phyloP scores from a whole-genome alignment of 1,284 basidiomycete species.

The Moesziomyces sp. region DNA sequence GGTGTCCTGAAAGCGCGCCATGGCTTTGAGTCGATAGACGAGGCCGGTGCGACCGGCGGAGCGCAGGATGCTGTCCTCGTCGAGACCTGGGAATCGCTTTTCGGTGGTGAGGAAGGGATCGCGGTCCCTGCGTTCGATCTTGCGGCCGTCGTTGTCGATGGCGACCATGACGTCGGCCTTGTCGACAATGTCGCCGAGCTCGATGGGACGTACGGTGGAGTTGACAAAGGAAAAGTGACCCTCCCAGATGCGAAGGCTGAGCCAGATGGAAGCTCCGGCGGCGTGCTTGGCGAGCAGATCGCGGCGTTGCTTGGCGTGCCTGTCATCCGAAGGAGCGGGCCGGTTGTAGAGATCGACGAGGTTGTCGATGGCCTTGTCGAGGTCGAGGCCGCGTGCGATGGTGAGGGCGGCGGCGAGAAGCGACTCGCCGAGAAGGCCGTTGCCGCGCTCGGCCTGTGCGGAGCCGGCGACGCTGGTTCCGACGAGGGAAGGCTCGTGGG shows the following conservation, averaged over 20 bases:
- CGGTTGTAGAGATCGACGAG: slow-evolving; percentile 18
- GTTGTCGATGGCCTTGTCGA: slow-evolving; percentile 44
- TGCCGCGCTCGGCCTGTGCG: slow-evolving; percentile 36
- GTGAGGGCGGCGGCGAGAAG: slow-evolving; percentile 44
- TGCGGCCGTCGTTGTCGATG: slow-evolving; percentile 34
- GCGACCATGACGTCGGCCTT: slow-evolving; percentile 33
- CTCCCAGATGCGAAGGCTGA: slow-evolving; percentile 47
- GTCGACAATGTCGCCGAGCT: slow-evolving; percentile 16
- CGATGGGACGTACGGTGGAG: slow-evolving; percentile 39
- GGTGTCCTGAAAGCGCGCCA: slow-evolving; percentile 42
- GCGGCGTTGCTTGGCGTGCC: slow-evolving; percentile 12
- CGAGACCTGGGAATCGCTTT: slow-evolving; percentile 43
- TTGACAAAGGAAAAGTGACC: slow-evolving; percentile 47
- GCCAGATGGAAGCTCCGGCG: slow-evolving; percentile 42
- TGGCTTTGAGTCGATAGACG: slow-evolving; percentile 30
- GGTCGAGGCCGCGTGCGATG: slow-evolving; percentile 39
- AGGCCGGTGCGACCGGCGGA: slow-evolving; percentile 46
- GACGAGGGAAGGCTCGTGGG: slow-evolving; percentile 47
- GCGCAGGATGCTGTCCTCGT: slow-evolving; percentile 46
- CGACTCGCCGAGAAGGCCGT: slow-evolving; percentile 40
- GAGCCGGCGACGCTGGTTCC: slow-evolving; percentile 39
- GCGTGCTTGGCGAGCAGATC: slow-evolving; percentile 21
- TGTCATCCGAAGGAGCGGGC: background rate
- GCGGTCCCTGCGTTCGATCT: slow-evolving; percentile 37
- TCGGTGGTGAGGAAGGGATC: slow-evolving; percentile 41